These are phyloP conservation scores for Alloascoidea africana DNA, from an alignment of 805 yeast species.

Conservation along the genomic window DNA sequence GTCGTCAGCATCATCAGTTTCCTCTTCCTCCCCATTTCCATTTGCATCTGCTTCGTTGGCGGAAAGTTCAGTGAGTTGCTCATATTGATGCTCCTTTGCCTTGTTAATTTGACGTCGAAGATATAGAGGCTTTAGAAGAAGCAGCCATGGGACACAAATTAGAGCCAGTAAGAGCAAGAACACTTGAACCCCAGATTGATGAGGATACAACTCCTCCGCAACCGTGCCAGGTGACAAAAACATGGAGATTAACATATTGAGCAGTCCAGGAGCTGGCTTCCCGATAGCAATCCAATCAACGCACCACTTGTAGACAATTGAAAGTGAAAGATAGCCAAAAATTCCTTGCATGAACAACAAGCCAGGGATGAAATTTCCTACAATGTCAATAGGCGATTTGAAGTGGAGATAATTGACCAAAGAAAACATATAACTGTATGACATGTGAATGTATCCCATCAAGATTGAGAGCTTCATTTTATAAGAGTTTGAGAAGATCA, in stretches of 20 bases:
- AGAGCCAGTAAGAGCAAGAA: conserved; percentile 62
- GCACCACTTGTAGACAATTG: conserved; percentile 88
- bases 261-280: conserved; percentile 78
- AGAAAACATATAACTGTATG: conserved; percentile 76
- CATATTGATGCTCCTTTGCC: conserved; percentile 35
- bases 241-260: conserved; percentile 93
- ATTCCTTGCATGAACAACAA: conserved; percentile 90
- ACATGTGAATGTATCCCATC: conserved; percentile 92
- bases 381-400: conserved; percentile 59
- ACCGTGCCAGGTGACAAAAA: conserved; percentile 85
- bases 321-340: conserved; percentile 78
- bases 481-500: conserved; percentile 85
- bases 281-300: conserved; percentile 76
- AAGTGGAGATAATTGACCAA: conserved; percentile 63
- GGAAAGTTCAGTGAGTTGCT: conserved; percentile 26
- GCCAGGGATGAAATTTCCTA: conserved; percentile 92
- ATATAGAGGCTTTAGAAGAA: conserved; percentile 70
- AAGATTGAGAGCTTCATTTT: conserved; percentile 93
- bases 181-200: conserved; percentile 68
- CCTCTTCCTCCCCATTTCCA: conserved; percentile 15
- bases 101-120: conserved; percentile 41
- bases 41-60: conserved; percentile 14
- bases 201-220: conserved; percentile 64
- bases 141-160: conserved; percentile 83
- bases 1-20: conserved; percentile 35